phyloP scores from a whole-genome alignment of 257 asterid genomes.

The Rubia yunnanensis region DNA sequence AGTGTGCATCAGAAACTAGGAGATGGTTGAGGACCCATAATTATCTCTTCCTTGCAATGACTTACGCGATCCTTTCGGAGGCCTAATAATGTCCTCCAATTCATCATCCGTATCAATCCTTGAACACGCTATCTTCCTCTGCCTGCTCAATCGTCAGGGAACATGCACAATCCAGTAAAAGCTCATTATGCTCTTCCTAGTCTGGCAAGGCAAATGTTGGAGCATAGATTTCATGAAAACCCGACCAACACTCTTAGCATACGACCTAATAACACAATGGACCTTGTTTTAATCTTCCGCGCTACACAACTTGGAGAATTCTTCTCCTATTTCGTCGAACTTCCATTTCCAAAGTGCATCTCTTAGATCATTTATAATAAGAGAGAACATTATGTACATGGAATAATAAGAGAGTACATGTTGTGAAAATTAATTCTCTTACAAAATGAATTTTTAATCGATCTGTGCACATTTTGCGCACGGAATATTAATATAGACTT shows the following conservation, averaged over 20 bases:
- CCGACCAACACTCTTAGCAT: neutral
- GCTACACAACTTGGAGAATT: conserved; percentile 25
- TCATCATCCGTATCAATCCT: conserved; percentile 9
- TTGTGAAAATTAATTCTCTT: too few species aligned
- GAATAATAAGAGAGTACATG: too few species aligned
- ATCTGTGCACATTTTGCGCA: too few species aligned
- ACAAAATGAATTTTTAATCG: too few species aligned
- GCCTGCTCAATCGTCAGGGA: neutral
- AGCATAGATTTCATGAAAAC: conserved; percentile 6
- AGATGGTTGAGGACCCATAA: neutral
- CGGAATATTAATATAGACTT: too few species aligned
- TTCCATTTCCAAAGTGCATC: conserved; percentile 28
- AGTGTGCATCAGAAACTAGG: too few species aligned
- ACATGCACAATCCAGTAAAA: neutral
- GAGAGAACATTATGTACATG: too few species aligned
- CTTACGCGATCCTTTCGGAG: conserved; percentile 1
- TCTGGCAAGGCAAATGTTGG: neutral
- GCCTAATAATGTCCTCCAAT: neutral
- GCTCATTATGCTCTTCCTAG: neutral
- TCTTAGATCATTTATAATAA: too few species aligned
- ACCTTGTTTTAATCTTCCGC: conserved; percentile 19
- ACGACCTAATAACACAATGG: conserved; percentile 8
- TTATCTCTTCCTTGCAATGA: conserved; percentile 5
- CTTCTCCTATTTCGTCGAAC: conserved; percentile 34
- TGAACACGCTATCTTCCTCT: neutral